These are phyloP conservation scores for Trametes gibbosa DNA, from an alignment of 768 basidiomycete genomes.

Conservation along the genomic window DNA sequence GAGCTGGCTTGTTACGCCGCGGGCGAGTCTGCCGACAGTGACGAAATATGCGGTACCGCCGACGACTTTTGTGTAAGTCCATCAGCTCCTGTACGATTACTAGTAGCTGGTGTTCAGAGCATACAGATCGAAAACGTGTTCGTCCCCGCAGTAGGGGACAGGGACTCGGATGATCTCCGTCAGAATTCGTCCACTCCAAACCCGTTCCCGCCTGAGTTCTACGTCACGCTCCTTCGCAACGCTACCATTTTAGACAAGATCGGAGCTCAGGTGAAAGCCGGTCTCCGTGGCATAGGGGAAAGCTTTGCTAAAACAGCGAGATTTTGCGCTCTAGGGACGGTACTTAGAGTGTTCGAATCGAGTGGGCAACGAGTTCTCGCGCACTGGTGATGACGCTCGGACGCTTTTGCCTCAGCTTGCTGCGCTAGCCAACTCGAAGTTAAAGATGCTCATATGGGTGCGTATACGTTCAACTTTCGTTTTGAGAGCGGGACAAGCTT, in stretches of 20 bases:
- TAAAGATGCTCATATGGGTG: slow-evolving; percentile 43
- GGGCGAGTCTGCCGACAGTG: slow-evolving; percentile 42
- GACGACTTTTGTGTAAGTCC: slow-evolving; percentile 55
- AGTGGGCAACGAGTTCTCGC: slow-evolving; percentile 40
- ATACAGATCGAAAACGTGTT: slow-evolving; percentile 46
- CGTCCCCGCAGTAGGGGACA: slow-evolving; percentile 48
- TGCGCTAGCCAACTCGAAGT: slow-evolving; percentile 40
- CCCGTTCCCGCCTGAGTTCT: slow-evolving; percentile 56
- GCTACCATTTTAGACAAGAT: slow-evolving; percentile 41
- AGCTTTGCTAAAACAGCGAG: no score
- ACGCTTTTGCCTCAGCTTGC: slow-evolving; percentile 50
- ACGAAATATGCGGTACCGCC: slow-evolving; percentile 48
- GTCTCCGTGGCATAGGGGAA: no score
- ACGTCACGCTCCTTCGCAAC: slow-evolving; percentile 44
- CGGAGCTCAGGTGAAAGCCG: slow-evolving; percentile 38
- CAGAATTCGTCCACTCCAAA: slow-evolving; percentile 46
- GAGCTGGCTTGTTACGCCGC: slow-evolving; percentile 57
- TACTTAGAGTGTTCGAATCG: slow-evolving; percentile 51
- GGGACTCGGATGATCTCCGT: slow-evolving; percentile 55
- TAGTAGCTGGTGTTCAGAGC: not conserved
- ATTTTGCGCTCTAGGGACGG: slow-evolving; percentile 23
- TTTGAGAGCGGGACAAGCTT: no score
- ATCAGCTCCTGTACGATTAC: not conserved
- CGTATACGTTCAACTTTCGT: no score
- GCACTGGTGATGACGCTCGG: slow-evolving; percentile 62